phyloP scores from a whole-genome alignment of 2,329 filamentous ascomycete genomes.

The Cercospora beticola region DNA sequence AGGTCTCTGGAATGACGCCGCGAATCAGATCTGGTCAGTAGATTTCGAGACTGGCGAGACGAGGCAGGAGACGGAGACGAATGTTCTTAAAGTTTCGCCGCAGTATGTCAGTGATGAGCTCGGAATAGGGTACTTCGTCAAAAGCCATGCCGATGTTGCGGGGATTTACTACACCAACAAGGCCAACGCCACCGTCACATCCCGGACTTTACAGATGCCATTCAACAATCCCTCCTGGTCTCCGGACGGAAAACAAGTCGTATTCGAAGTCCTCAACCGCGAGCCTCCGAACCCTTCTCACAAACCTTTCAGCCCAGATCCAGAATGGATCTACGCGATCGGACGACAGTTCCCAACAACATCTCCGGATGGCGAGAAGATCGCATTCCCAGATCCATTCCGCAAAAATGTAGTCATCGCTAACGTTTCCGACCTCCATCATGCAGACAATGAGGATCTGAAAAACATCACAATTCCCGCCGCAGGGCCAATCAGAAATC shows the following conservation, averaged over 20 bases:
- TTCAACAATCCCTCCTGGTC: slow-evolving; percentile 13
- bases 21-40: slow-evolving; percentile 8
- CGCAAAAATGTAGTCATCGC: background rate
- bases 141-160: background rate
- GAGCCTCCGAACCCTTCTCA: background rate
- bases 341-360: background rate
- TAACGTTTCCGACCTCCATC: background rate
- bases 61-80: background rate
- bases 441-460: background rate
- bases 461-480: background rate
- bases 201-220: background rate
- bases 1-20: background rate
- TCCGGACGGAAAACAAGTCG: slow-evolving; percentile 5
- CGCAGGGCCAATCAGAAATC: background rate
- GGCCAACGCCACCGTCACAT: too few species aligned
- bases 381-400: background rate
- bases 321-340: background rate
- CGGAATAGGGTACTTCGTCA: slow-evolving; percentile 1
- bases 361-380: background rate
- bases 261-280: background rate
- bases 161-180: background rate
- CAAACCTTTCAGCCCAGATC: background rate
- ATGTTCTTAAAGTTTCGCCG: background rate
- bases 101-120: background rate
- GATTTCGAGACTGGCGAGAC: slow-evolving; percentile 10